Base-by-base conservation (phyloP, 805 yeast genomes). In the Kazachstania africana region DNA sequence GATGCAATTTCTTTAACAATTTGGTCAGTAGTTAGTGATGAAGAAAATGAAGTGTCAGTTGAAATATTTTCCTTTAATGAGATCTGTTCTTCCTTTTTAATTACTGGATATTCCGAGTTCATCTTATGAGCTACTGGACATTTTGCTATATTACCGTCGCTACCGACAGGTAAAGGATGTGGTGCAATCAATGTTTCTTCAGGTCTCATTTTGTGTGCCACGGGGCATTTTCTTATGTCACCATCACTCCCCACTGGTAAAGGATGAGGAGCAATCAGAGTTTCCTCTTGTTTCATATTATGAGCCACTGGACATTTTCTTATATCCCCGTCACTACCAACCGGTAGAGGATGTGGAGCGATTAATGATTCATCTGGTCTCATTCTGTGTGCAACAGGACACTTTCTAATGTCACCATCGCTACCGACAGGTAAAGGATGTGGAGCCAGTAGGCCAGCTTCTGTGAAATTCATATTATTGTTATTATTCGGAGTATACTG, bases 1-100 rank as follows among this genome's bases (percentile, higher is more conserved):
- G 57, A 57, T 39, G 66, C 33, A 37, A 59, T 34, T 47, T 56
- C 34, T 6, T 41, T 33, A 16, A 43, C 36, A 6, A 53, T 43
- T 38, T 54, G 50, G 8, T 45, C 43, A 21, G 40, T 26, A 16
- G 40, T 27, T 28, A 37, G 16, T n/a, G 36, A 24, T n/a, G n/a
- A n/a, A n/a, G n/a, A n/a, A n/a, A n/a, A n/a, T n/a, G n/a, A n/a
- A n/a, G n/a, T n/a, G 6, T 19, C 9, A 8, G 6, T 19, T 19
- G 22, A 27, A 21, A 27, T 6, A 8, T 8, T 27, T 3, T 14
- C 14, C 9, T 14, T 27, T 20, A 5, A 9, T 12, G 28, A 20
- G 20, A 16, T 14, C 12, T 19, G 14, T 12, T 18, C 16, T 26
- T 16, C 12, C 8, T 10, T 8, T 19, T 25, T 12, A 8, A 19